Conservation (phyloP, 768 basidiomycete species). For the Podaxis mareebaensis region DNA sequence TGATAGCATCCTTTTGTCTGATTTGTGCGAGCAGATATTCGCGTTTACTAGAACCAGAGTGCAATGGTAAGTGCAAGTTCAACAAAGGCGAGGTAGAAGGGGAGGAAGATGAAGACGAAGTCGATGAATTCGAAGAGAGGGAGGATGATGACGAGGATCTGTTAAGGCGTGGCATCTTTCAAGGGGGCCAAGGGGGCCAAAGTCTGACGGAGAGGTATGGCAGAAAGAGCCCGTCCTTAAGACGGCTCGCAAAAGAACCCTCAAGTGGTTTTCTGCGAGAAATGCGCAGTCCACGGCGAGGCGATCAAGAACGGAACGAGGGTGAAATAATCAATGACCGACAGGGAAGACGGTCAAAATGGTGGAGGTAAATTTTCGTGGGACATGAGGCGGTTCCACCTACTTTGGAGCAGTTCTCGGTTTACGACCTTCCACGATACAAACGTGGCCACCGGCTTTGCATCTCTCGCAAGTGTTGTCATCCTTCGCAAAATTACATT, state of each 20-base stretch:
- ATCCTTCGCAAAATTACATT: conserved; percentile 75
- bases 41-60: conserved; percentile 63
- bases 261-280: neutral
- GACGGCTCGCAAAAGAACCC: neutral
- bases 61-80: conserved; percentile 40
- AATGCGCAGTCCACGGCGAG: neutral
- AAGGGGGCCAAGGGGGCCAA: conserved; percentile 11
- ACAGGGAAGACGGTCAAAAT: conserved; percentile 14
- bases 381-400: conserved; percentile 36
- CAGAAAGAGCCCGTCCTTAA: neutral
- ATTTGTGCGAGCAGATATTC: conserved; percentile 86
- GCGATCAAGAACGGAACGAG: conserved; percentile 14
- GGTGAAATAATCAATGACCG: conserved; percentile 7
- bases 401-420: conserved; percentile 80
- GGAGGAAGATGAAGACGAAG: conserved; percentile 23
- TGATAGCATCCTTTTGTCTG: conserved; percentile 84
- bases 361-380: conserved; percentile 6
- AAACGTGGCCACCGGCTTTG: conserved; percentile 68
- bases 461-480: conserved; percentile 82
- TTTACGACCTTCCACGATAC: conserved; percentile 84
- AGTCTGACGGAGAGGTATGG: conserved; percentile 4
- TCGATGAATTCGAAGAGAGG: conserved; percentile 15
- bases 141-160: conserved; percentile 12
- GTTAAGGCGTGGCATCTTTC: conserved; percentile 11
- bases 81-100: conserved; percentile 25